Evolutionary conservation across 139 green algal genomes (phyloP), one percentile per base, ranked within the genome.

Genomic region (Ettlia oleoabundans): DNA sequence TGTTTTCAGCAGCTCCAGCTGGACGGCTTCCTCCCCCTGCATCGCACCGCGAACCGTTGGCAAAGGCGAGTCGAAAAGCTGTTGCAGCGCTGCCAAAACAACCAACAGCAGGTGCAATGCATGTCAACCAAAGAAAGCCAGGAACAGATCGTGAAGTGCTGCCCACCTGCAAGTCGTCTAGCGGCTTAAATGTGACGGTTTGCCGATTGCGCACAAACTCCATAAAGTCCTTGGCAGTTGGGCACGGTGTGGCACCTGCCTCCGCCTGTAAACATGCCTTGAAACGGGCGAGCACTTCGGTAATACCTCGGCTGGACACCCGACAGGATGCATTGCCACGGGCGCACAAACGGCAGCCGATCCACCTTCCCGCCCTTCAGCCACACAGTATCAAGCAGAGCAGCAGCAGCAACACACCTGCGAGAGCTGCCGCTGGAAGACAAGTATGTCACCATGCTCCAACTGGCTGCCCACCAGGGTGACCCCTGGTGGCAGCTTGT

Each of bases 401-500:
- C 35, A n/a, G 32, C n/a, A n/a, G 43, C 65, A 72, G 3, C 33
- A 1, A 10, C 77, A 41, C 58, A 79, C 86, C 85, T 84, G 32
- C 40, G 76, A 35, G n/a, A 91, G 51, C 35, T 24, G 26, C 22
- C 61, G 80, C 86, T 98, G 95, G 47, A 96, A 88, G 66, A 92
- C 84, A 13, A 98, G 72, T 73, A 98, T 97, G 87, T 98, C 96
- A 4, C 96, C 96, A 68, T 96, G 75, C 86, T 98, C 88, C 33
- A 98, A 87, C 89, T 94, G 86, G 1, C 69, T 65, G 26, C 35
- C 22, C 18, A 63, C 52, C 40, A 93, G 86, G 22, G 55, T 81
- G 21, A 40, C 35, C 10, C n/a, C 40, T 15, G 42, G 53, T 4
- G 87, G 33, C 26, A 95, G 68, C 13, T 35, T 2, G 10, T 95